Base-by-base conservation (phyloP, 192 early-diverging fungal genomes). In the Mortierella hygrophila region DNA sequence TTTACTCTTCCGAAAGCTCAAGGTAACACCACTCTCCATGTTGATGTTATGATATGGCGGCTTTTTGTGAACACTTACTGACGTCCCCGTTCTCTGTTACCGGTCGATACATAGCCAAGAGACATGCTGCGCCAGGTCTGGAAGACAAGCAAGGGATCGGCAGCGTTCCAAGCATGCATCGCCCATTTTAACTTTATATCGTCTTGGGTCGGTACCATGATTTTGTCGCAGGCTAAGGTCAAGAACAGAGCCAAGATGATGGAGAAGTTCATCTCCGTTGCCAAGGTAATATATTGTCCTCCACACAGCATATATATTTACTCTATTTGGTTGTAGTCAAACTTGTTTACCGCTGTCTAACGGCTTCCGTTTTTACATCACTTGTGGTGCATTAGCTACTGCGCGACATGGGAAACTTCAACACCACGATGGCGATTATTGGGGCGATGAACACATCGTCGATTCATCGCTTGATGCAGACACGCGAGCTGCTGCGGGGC, bases 151-250 rank as follows among this genome's bases (percentile, higher is more conserved):
- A 85, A 78, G 65, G 76, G 75, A 42, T 81, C 76, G 26, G 75
- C 78, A 75, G 82, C 76, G 52, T 88, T 92, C 82, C 91, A 92
- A 54, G 93, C 92, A 5, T 93, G 89, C 37, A 93, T 96, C 42
- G 88, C 90, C 6, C 95, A 95, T 72, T 94, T 94, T 74, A 95
- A 94, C 75, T 93, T 91, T 74, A 92, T 94, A n/a, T 94, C 94
- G 9, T 85, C 92, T 7, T 95, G 95, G 95, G 95, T 95, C 3
- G 81, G 91, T 4, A 95, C 95, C 8, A 89, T 92, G 70, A 90
- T 96, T 79, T 79, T 96, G 32, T 82, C 88, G 20, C 93, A 94
- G 65, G 70, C 85, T 18, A 94, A 95, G 77, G 87, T 91, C 40
- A 94, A 92, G 60, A 78, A 88, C 75, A 89, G 95, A 37, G 94